Evolutionary conservation across 192 early-diverging fungal genomes (phyloP).

Genomic region (Mortierella antarctica): DNA sequence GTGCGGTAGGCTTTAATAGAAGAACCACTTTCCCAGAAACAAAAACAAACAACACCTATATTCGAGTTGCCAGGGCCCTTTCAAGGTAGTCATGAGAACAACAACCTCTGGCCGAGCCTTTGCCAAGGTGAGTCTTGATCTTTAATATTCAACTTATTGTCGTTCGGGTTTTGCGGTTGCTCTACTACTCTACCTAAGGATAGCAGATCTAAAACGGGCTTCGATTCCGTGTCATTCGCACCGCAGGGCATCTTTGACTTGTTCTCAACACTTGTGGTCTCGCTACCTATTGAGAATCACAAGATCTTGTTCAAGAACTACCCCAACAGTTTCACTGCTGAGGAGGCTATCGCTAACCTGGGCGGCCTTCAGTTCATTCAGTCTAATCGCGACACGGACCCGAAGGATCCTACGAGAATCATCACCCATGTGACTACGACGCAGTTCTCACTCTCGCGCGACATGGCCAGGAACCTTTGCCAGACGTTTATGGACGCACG

Average conservation of each 20-base stretch:
- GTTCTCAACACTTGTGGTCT: slow-evolving; percentile 65
- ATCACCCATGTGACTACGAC: slow-evolving; percentile 66
- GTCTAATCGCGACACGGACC: slow-evolving; percentile 58
- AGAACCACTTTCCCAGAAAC: no score
- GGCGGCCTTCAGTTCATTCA: slow-evolving; percentile 61
- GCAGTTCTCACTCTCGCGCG: slow-evolving; percentile 64
- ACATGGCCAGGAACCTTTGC: slow-evolving; percentile 66
- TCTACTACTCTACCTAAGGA: not conserved
- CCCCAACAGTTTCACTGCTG: slow-evolving; percentile 63
- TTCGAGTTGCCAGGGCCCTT: not conserved
- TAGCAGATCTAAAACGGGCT: not conserved
- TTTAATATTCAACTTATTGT: not conserved
- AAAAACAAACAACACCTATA: no score
- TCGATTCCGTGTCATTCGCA: not conserved
- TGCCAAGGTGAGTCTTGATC: slow-evolving; percentile 57
- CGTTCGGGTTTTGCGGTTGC: not conserved
- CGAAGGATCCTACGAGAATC: slow-evolving; percentile 57
- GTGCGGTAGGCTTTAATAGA: no score
- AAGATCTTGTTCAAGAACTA: slow-evolving; percentile 63
- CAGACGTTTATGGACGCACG: slow-evolving; percentile 66
- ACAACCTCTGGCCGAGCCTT: slow-evolving; percentile 68
- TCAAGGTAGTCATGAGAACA: slow-evolving; percentile 60
- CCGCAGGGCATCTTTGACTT: slow-evolving; percentile 67
- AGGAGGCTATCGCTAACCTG: slow-evolving; percentile 63
- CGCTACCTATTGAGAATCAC: slow-evolving; percentile 59